Conservation (phyloP, 2,329 filamentous ascomycete genomes). For the Fusarium anthophilum region DNA sequence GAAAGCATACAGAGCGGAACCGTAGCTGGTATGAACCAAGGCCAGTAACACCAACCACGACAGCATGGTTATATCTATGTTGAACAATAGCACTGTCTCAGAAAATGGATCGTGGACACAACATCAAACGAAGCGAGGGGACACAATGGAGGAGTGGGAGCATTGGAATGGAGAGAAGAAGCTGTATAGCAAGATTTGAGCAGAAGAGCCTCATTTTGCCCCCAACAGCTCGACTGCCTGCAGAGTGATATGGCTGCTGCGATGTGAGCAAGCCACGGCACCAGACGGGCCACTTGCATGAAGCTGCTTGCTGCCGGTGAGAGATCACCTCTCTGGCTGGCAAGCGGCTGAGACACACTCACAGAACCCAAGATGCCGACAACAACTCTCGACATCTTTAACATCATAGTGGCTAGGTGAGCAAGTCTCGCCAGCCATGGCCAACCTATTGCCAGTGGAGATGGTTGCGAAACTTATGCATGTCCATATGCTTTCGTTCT, state of each 20-base stretch:
- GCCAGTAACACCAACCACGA: neutral
- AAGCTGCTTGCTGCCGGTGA: neutral
- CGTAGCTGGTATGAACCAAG: neutral
- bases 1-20: neutral
- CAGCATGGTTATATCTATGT: neutral
- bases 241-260: neutral
- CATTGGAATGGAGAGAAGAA: neutral
- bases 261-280: neutral
- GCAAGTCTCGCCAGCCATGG: neutral
- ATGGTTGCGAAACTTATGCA: neutral
- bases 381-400: neutral
- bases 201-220: neutral
- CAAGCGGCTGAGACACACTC: neutral
- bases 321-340: neutral
- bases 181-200: too few relatives aligned
- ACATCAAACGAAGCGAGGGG: neutral
- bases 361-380: neutral
- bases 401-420: neutral
- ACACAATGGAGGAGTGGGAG: accelerated
- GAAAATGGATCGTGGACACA: accelerated
- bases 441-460: neutral
- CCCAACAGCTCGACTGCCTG: neutral
- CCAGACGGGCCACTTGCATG: neutral
- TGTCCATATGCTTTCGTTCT: neutral
- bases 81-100: neutral